These are phyloP conservation scores for Ziziphus jujuba DNA, from an alignment of 306 rosid genomes.

Conservation along the genomic window DNA sequence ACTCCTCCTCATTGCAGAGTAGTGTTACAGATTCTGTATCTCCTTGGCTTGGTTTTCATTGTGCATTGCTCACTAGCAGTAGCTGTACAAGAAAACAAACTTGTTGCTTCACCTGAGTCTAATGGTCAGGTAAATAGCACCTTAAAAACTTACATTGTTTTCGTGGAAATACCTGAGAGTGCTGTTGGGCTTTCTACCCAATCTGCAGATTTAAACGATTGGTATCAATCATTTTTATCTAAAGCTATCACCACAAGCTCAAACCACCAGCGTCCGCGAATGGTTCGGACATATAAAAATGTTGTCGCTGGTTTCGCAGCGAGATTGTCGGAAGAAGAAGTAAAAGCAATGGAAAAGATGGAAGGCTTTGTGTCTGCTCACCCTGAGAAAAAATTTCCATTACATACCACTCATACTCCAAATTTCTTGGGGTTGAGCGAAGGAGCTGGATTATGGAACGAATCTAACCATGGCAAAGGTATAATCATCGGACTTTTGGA, in stretches of 20 bases:
- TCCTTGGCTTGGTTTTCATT: constrained; percentile 27
- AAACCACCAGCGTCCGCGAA: constrained; percentile 12
- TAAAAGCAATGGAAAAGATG: constrained; percentile 37
- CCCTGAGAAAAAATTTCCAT: constrained; percentile 31
- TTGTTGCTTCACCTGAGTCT: no score
- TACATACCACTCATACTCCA: constrained; percentile 63
- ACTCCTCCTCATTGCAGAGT: neutral
- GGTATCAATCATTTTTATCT: constrained; percentile 65
- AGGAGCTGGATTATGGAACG: constrained; percentile 56
- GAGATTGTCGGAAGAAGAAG: constrained; percentile 50
- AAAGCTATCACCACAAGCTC: constrained; percentile 18
- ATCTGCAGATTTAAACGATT: constrained; percentile 39
- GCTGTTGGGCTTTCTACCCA: neutral
- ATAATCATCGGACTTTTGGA: constrained; percentile 70
- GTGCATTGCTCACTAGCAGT: neutral
- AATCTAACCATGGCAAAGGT: constrained; percentile 61
- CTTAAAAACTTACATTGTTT: constrained; percentile 45
- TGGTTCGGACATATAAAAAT: constrained; percentile 45
- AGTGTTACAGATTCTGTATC: constrained; percentile 13
- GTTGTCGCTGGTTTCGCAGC: constrained; percentile 71
- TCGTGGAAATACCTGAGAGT: constrained; percentile 38
- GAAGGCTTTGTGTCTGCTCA: constrained; percentile 56
- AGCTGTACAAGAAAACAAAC: no score
- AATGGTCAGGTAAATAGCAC: no score
- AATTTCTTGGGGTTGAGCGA: constrained; percentile 55